phyloP scores from a whole-genome alignment of 257 asterid genomes.

The Solanum chiquidenum region DNA sequence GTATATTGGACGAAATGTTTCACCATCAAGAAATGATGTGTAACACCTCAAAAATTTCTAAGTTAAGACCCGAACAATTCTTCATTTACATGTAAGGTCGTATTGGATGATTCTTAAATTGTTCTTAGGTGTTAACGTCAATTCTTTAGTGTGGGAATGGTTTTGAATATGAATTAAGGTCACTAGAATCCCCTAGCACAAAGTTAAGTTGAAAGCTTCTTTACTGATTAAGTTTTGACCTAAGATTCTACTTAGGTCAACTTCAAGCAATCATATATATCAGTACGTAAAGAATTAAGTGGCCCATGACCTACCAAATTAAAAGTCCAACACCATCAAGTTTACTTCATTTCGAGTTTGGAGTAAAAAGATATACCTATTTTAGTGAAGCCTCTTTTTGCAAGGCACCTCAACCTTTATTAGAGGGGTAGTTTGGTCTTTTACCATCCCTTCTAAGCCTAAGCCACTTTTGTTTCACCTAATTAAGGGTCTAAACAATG shows the following conservation, averaged over 20 bases:
- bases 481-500: not conserved
- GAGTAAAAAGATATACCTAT: not conserved
- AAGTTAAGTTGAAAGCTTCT: too few relatives aligned
- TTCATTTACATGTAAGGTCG: too few relatives aligned
- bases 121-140: too few relatives aligned
- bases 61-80: too few relatives aligned
- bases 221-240: not conserved
- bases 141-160: too few relatives aligned
- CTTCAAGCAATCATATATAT: not conserved
- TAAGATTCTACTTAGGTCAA: not conserved
- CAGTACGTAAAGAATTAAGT: not conserved
- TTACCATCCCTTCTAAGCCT: not conserved
- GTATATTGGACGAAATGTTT: too few relatives aligned
- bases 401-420: not conserved
- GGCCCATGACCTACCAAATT: not conserved
- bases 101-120: too few relatives aligned
- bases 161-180: too few relatives aligned
- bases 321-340: not conserved
- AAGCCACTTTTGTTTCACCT: not conserved
- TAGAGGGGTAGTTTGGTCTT: not conserved
- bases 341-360: not conserved
- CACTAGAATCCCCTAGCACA: too few relatives aligned
- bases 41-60: too few relatives aligned
- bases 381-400: not conserved
- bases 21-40: too few relatives aligned